phyloP scores from a whole-genome alignment of 2,329 filamentous ascomycete genomes.

The Aspergillus texensis region DNA sequence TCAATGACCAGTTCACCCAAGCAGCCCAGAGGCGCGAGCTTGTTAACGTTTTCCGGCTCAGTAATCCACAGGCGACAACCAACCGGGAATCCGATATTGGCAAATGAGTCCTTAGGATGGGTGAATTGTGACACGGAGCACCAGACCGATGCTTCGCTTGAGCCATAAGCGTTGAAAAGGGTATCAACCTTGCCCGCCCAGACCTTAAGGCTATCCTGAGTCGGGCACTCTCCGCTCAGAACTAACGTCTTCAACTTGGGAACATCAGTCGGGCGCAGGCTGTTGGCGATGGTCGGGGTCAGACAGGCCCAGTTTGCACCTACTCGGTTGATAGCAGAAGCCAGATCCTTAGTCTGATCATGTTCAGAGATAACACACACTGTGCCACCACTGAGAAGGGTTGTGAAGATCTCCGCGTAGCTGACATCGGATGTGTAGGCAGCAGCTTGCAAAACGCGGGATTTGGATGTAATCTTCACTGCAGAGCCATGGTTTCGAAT shows the following conservation, averaged over 20 bases:
- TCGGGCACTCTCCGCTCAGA: not conserved
- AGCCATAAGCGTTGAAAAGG: slow-evolving; percentile 1
- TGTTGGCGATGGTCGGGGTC: slow-evolving; percentile 9
- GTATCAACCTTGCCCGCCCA: not conserved
- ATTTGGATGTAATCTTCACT: slow-evolving; percentile 42
- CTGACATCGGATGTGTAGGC: slow-evolving; percentile 41
- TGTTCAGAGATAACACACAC: slow-evolving; percentile 52
- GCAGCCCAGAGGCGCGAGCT: slow-evolving; percentile 38
- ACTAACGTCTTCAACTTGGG: not conserved
- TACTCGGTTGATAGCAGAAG: slow-evolving; percentile 40
- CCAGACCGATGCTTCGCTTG: not conserved
- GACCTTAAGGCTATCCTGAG: not conserved
- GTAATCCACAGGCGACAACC: slow-evolving; percentile 43
- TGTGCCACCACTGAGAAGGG: slow-evolving; percentile 18
- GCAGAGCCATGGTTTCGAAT: slow-evolving; percentile 50
- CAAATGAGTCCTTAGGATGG: not conserved
- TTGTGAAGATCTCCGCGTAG: slow-evolving; percentile 26
- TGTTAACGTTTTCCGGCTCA: slow-evolving; percentile 35
- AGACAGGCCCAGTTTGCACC: slow-evolving; percentile 10
- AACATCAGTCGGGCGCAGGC: not conserved
- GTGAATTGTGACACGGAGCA: not conserved
- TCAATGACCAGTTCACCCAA: slow-evolving; percentile 46
- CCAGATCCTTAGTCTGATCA: slow-evolving; percentile 48
- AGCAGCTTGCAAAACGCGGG: slow-evolving; percentile 32
- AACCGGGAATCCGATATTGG: slow-evolving; percentile 35